Evolutionary conservation across 805 yeast genomes (phyloP), one percentile per base, ranked within the genome.

Genomic region (Starmerella apis): DNA sequence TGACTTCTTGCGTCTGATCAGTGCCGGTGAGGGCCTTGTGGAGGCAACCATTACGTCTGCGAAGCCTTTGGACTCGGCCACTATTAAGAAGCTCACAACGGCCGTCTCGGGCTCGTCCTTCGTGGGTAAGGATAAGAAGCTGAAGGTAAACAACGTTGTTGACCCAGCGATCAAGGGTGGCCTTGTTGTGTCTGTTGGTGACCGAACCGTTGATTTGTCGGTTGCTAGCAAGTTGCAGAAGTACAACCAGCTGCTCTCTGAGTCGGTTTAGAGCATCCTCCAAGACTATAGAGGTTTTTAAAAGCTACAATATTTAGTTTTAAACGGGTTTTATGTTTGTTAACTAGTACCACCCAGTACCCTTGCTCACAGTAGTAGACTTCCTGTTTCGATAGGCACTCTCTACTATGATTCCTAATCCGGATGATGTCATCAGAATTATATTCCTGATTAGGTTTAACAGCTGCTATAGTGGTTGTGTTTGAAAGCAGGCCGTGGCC

Each of bases 161-260:
- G 80, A 86, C 73, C 86, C 95, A 57, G 92, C 83, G 58, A 85
- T 92, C 66, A 76, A 85, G 68, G 98, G 98, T 66, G 98, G 98
- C 63, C 78, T 92, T 68, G 73, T 92, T 61, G 95, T 92, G 54
- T 95, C 88, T 72, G 86, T 92, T 63, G 96, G 90, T 65, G 98
- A 90, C 75, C 86, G 83, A 71, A 88, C 97, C 56, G 95, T 87
- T 63, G 98, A 92, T 72, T 77, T 90, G 68, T 82, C 94, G 53
- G 79, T 92, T 60, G 75, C 88, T 53, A 70, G 84, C 65, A 87
- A 83, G 77, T 79, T 92, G 66, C 74, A 84, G 68, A 86, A 79
- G 73, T 81, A 88, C 71, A 92, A 92, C 83, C 79, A 83, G 70
- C 79, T 83, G 61, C 79, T 92, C 68, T 73, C 77, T 62, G 96